Conservation (phyloP, 1,284 basidiomycete species). For the Dichomitus squalens region DNA sequence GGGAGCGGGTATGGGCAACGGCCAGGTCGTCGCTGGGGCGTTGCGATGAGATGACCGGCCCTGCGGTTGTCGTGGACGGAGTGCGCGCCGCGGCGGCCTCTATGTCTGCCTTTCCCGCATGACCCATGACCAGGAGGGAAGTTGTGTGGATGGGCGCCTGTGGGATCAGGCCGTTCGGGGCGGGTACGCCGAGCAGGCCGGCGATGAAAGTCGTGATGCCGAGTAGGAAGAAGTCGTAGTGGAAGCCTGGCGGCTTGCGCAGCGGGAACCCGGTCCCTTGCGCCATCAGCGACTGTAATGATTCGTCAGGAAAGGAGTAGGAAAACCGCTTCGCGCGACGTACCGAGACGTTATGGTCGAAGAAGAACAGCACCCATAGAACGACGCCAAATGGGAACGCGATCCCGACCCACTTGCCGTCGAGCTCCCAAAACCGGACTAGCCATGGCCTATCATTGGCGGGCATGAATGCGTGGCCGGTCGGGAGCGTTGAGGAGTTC, state of each 20-base stretch:
- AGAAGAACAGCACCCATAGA: slow-evolving; percentile 77
- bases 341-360: slow-evolving; percentile 85
- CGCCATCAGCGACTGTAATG: slow-evolving; percentile 80
- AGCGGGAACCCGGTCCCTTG: slow-evolving; percentile 92
- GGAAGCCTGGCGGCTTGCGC: slow-evolving; percentile 91
- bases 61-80: neutral
- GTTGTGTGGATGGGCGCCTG: slow-evolving; percentile 96
- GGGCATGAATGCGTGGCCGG: slow-evolving; percentile 70
- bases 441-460: slow-evolving; percentile 83
- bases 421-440: slow-evolving; percentile 89
- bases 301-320: neutral
- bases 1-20: slow-evolving; percentile 18
- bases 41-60: neutral
- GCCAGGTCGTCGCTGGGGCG: neutral
- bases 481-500: slow-evolving; percentile 69
- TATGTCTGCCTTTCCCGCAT: slow-evolving; percentile 41
- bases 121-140: slow-evolving; percentile 80
- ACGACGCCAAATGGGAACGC: slow-evolving; percentile 76
- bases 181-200: slow-evolving; percentile 88
- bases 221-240: slow-evolving; percentile 88
- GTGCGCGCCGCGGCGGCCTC: slow-evolving; percentile 36
- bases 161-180: slow-evolving; percentile 94
- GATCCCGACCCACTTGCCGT: slow-evolving; percentile 87
- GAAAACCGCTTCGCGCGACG: slow-evolving; percentile 29
- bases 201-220: slow-evolving; percentile 93